A percentile compares a stretch with the other conserved stretches of the same genome.
Evolutionary conservation across 169 alveolate genomes (phyloP).

Genomic region (Babesia divergens): DNA sequence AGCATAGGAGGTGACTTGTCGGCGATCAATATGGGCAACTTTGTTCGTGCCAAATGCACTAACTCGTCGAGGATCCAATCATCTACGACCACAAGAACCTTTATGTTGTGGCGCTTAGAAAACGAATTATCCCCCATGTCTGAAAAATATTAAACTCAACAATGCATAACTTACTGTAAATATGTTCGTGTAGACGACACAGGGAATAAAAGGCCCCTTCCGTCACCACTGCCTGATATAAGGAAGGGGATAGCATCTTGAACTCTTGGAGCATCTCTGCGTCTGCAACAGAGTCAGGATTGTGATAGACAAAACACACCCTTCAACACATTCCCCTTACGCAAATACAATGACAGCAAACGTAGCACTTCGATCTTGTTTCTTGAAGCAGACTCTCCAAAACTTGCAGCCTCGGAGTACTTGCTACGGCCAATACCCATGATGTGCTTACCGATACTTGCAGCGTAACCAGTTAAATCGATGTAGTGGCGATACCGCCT

Average conservation of each 20-base stretch:
- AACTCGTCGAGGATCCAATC: conserved; percentile 14
- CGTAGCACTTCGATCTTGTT: conserved; percentile 36
- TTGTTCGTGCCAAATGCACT: neutral
- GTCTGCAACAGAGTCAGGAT: neutral
- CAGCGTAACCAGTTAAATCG: neutral
- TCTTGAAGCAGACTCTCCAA: conserved; percentile 41
- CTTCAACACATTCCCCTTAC: conserved; percentile 5
- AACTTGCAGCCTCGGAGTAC: conserved; percentile 29
- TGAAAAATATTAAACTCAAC: neutral
- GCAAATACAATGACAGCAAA: conserved; percentile 28
- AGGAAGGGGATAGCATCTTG: conserved; percentile 12
- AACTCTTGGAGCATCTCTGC: conserved; percentile 8
- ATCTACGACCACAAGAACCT: conserved; percentile 27
- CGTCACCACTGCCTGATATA: conserved; percentile 22
- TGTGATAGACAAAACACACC: neutral
- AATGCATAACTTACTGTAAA: conserved; percentile 4
- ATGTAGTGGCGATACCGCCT: conserved; percentile 13
- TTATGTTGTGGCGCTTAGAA: conserved; percentile 8
- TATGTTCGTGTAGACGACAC: conserved; percentile 1
- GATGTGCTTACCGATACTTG: neutral
- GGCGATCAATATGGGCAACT: neutral
- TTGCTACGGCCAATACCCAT: conserved; percentile 37
- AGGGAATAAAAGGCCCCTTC: conserved; percentile 21
- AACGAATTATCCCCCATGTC: conserved; percentile 6
- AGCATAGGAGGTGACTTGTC: conserved; percentile 5